Evolutionary conservation across 805 yeast species (phyloP).

Genomic region (Candida maesae): DNA sequence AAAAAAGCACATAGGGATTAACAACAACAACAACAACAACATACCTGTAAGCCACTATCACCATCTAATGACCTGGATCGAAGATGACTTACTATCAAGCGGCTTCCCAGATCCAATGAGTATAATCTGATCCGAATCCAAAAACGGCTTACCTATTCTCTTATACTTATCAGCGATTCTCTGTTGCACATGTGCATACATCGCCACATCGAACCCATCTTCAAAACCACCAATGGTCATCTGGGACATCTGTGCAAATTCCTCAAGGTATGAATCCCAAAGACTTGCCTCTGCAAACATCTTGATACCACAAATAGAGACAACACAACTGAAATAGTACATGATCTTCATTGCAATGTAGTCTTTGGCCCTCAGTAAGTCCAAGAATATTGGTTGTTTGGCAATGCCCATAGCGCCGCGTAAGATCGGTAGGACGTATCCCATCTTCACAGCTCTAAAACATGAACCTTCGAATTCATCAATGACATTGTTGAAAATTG

Average conservation of each 20-base stretch:
- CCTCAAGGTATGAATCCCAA: slow-evolving; percentile 21
- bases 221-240: slow-evolving; percentile 15
- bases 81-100: background rate
- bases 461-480: slow-evolving; percentile 18
- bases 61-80: background rate
- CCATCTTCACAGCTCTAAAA: slow-evolving; percentile 17
- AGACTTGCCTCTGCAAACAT: slow-evolving; percentile 15
- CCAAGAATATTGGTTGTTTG: slow-evolving; percentile 5
- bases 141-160: slow-evolving; percentile 14
- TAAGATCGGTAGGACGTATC: slow-evolving; percentile 21
- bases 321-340: slow-evolving; percentile 18
- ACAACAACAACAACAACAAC: too few relatives aligned
- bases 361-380: slow-evolving; percentile 15
- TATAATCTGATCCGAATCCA: slow-evolving; percentile 10
- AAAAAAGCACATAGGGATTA: too few relatives aligned
- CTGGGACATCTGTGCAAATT: slow-evolving; percentile 7
- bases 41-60: too few relatives aligned
- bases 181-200: slow-evolving; percentile 17
- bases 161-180: slow-evolving; percentile 7
- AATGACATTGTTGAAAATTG: slow-evolving; percentile 11
- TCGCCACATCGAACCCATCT: slow-evolving; percentile 15
- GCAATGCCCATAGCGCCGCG: slow-evolving; percentile 14
- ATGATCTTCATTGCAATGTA: slow-evolving; percentile 22
- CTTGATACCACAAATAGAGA: slow-evolving; percentile 23
- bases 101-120: slow-evolving; percentile 14